These are phyloP conservation scores for Podaxis mareebaensis DNA, from an alignment of 768 basidiomycete genomes.

Conservation along the genomic window DNA sequence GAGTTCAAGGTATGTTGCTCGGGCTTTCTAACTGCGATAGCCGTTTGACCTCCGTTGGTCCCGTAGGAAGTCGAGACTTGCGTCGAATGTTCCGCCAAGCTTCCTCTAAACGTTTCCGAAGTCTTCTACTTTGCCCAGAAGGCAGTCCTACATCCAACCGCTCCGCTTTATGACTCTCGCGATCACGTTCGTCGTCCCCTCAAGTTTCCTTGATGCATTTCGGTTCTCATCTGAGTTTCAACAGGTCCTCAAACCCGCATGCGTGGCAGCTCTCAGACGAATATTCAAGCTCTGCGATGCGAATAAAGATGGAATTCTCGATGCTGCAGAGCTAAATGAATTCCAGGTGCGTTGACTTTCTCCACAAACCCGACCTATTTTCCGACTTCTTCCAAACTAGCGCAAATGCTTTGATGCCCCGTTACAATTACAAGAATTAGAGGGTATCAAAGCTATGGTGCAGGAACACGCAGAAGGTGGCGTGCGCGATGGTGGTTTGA, in stretches of 20 bases:
- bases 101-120: slow-evolving; percentile 90
- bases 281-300: slow-evolving; percentile 97
- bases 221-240: slow-evolving; percentile 10
- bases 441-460: slow-evolving; percentile 95
- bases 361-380: not conserved
- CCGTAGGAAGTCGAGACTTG: slow-evolving; percentile 96
- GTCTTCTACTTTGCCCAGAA: slow-evolving; percentile 99
- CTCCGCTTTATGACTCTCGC: slow-evolving; percentile 93
- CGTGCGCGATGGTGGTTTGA: slow-evolving; percentile 78
- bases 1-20: slow-evolving; percentile 83
- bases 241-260: slow-evolving; percentile 91
- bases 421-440: slow-evolving; percentile 88
- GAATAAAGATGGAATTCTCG: slow-evolving; percentile 92
- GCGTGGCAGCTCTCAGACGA: slow-evolving; percentile 80
- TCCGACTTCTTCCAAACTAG: slow-evolving; percentile 38
- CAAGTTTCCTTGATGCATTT: slow-evolving; percentile 6
- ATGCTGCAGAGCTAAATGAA: slow-evolving; percentile 90
- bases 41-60: slow-evolving; percentile 16
- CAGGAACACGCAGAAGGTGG: slow-evolving; percentile 74
- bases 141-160: slow-evolving; percentile 95
- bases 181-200: slow-evolving; percentile 69
- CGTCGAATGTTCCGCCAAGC: slow-evolving; percentile 93
- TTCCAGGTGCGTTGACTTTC: slow-evolving; percentile 70
- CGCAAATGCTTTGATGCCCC: slow-evolving; percentile 95
- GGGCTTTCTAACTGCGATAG: slow-evolving; percentile 3